Evolutionary conservation across 2,329 filamentous ascomycete genomes (phyloP).

Genomic region (Trichoderma koningiopsis): DNA sequence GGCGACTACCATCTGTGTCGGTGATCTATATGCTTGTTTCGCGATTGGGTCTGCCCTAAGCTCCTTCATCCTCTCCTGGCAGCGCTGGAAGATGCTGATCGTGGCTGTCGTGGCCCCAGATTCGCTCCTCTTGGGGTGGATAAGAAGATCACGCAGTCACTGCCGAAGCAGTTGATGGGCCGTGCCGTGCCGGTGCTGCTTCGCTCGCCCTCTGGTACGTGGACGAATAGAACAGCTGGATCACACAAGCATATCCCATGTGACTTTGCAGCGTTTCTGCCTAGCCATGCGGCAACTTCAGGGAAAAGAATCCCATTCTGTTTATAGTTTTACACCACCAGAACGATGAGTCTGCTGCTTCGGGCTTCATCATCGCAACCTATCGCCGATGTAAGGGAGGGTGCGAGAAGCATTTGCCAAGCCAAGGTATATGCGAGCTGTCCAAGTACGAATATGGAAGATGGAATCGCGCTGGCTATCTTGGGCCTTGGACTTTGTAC

Average conservation of each 20-base stretch:
- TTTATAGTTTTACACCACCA: background rate
- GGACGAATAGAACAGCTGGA: background rate
- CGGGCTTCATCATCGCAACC: background rate
- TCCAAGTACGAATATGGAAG: background rate
- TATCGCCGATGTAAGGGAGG: background rate
- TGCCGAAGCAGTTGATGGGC: background rate
- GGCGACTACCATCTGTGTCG: conserved; percentile 2
- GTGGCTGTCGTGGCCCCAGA: background rate
- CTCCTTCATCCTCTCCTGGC: background rate
- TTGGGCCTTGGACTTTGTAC: background rate
- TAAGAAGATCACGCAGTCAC: background rate
- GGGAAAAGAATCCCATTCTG: background rate
- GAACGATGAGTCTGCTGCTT: background rate
- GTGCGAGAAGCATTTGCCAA: background rate
- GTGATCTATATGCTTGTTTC: background rate
- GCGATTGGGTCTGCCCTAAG: conserved; percentile 8
- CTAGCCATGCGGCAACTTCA: background rate
- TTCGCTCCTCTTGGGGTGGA: background rate
- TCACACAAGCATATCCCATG: background rate
- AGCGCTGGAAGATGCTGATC: background rate
- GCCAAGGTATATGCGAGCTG: background rate
- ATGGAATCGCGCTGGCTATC: background rate
- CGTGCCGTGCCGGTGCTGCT: conserved; percentile 20
- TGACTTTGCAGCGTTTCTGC: background rate
- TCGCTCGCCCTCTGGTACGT: background rate